A percentile compares a stretch with the other conserved stretches of the same genome.
These are phyloP conservation scores for Nigrospora sphaerica DNA, from an alignment of 2,329 filamentous ascomycete species.

Conservation along the genomic window DNA sequence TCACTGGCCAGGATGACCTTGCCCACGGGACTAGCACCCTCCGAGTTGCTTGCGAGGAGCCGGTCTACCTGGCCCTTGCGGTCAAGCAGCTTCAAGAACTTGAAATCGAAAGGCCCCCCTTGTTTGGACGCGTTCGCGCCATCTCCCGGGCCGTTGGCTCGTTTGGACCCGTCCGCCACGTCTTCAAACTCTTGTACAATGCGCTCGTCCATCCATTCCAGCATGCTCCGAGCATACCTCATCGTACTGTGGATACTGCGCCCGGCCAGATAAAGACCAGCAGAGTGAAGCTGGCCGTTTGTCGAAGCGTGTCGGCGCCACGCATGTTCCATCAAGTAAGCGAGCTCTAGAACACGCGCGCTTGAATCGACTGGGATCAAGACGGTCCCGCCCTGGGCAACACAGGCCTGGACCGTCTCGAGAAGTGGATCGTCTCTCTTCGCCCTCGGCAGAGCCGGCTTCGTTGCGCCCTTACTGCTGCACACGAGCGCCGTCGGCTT, in stretches of 20 bases:
- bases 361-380: conserved; percentile 93
- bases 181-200: conserved; percentile 90
- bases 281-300: conserved; percentile 42
- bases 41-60: conserved; percentile 43
- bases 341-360: conserved; percentile 85
- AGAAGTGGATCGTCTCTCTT: conserved; percentile 83
- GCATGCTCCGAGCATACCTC: conserved; percentile 86
- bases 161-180: conserved; percentile 43
- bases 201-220: conserved; percentile 98
- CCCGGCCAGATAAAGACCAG: conserved; percentile 74
- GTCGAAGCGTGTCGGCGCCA: conserved; percentile 64
- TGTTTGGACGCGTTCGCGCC: conserved; percentile 42
- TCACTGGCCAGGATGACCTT: conserved; percentile 89
- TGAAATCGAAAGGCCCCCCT: conserved; percentile 81
- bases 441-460: conserved; percentile 61
- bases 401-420: conserved; percentile 71
- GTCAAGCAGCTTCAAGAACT: conserved; percentile 76
- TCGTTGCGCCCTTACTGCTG: conserved; percentile 74
- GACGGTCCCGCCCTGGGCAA: conserved; percentile 80
- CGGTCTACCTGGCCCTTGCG: conserved; percentile 72
- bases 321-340: conserved; percentile 85
- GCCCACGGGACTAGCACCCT: conserved; percentile 36
- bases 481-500: conserved; percentile 93
- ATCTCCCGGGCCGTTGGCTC: conserved; percentile 36
- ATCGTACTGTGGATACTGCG: conserved; percentile 83